Evolutionary conservation across 345 rosid genomes (phyloP).

Genomic region (Salix viminalis): DNA sequence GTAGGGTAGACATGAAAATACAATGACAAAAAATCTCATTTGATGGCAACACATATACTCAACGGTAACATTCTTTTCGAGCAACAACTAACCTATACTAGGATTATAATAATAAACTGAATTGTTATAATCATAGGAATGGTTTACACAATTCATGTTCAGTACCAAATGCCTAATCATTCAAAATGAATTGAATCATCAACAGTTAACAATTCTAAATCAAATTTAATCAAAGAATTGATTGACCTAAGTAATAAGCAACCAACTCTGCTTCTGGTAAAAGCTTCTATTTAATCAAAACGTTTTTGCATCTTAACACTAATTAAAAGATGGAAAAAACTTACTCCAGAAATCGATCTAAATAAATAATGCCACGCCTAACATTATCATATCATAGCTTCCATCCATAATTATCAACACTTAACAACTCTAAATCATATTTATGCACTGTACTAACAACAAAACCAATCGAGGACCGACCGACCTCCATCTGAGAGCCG

Average conservation of each 20-base stretch:
- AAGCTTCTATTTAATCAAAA: neutral
- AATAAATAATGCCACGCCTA: neutral
- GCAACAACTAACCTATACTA: neutral
- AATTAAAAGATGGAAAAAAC: neutral
- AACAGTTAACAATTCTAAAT: too few relatives aligned
- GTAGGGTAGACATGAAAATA: neutral
- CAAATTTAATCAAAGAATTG: too few relatives aligned
- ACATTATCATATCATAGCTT: neutral
- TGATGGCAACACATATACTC: neutral
- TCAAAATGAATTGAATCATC: too few relatives aligned
- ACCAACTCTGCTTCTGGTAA: neutral
- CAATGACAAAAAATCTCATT: neutral
- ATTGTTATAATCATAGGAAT: too few relatives aligned
- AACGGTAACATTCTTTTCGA: neutral
- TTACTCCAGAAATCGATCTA: neutral
- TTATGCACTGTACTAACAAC: neutral
- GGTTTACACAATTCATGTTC: too few relatives aligned
- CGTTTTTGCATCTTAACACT: neutral
- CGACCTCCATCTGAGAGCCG: conserved; percentile 89
- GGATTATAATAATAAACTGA: too few relatives aligned
- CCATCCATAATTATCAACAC: too few relatives aligned
- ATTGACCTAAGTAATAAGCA: neutral
- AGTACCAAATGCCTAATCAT: too few relatives aligned
- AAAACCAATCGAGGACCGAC: neutral
- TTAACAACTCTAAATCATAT: neutral